Base-by-base conservation (phyloP, 164 flowering plant genomes). In the Tetrastigma voinierianum region DNA sequence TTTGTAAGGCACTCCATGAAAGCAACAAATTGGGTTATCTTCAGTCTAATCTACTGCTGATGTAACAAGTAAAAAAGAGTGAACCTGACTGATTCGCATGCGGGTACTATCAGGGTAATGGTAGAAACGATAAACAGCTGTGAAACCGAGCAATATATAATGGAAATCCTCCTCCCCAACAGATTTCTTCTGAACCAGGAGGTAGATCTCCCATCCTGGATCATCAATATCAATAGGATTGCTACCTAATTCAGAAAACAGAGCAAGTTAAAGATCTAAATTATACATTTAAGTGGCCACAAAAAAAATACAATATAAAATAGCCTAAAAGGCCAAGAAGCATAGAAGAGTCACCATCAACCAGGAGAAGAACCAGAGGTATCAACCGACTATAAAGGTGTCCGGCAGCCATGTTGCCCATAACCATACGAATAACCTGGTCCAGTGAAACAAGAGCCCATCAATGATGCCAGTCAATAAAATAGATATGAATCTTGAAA, bases 351-450 rank as follows among this genome's bases (percentile, higher is more conserved):
- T 70, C 81, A 91, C 99, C 99, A 79, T 93, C 98, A 55, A 96
- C 84, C 58, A 93, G 88, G 63, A 96, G 96, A 59, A 93, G 96
- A 62, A 84, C 91, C 59, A 93, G 92, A 68, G 99, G 97, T 51
- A 91, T 83, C 77, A 93, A 62, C 46, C 91, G 88, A 70, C 89
- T 72, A 70, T 96, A 92, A 19, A 93, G 90, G 59, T 75, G 81
- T 59, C 97, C 97, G 65, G 85, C 86, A 54, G 76, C 78, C 72
- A 77, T 64, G 53, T 70, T 77, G 18, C 80, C 88, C 40, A 82
- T 64, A 25, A 73, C 76, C 76, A 89, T 76, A 57, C 87, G 80
- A 74, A 88, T 63, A 64, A 90, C 86, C 90, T 90, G 80, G 62
- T 15, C 21, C 70, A 71, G 65, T 18, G 40, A 23, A 5, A 72